These are phyloP conservation scores for Acorus gramineus DNA, from an alignment of 106 monocot species.

Conservation along the genomic window DNA sequence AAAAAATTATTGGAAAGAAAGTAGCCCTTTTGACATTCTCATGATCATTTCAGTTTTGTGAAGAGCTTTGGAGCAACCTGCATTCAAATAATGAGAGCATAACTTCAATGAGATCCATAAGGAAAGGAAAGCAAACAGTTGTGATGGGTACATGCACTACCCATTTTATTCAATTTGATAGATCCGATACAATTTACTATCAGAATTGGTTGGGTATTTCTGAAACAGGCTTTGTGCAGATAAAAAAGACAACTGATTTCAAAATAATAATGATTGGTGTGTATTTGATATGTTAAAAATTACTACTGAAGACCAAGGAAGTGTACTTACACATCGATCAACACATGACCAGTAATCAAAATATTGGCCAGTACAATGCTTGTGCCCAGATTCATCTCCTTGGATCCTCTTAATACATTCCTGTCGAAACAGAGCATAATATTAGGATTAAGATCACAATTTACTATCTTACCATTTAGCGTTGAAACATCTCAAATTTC, in stretches of 20 bases:
- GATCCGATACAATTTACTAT: too few relatives aligned
- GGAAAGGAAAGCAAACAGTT: background rate
- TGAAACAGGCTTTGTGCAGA: too few relatives aligned
- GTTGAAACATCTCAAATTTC: too few relatives aligned
- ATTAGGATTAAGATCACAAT: too few relatives aligned
- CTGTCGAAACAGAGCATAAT: background rate
- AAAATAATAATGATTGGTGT: too few relatives aligned
- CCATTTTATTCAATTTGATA: too few relatives aligned
- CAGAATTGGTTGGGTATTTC: too few relatives aligned
- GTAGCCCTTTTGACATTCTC: background rate
- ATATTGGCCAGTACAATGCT: slow-evolving; percentile 7
- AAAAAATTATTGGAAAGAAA: too few relatives aligned
- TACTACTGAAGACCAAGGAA: background rate
- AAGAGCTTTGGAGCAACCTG: slow-evolving; percentile 8
- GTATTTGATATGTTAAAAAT: background rate
- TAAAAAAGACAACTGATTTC: too few relatives aligned
- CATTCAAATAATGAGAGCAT: too few relatives aligned
- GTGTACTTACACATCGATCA: slow-evolving; percentile 5
- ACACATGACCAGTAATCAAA: slow-evolving; percentile 10
- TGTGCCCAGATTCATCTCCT: slow-evolving; percentile 6
- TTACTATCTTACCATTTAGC: background rate
- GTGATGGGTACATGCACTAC: too few relatives aligned
- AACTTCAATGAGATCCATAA: too few relatives aligned
- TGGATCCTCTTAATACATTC: slow-evolving; percentile 6
- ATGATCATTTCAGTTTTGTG: background rate